Base-by-base conservation (phyloP, 768 basidiomycete species). In the Omphalotus guepiniiformis region DNA sequence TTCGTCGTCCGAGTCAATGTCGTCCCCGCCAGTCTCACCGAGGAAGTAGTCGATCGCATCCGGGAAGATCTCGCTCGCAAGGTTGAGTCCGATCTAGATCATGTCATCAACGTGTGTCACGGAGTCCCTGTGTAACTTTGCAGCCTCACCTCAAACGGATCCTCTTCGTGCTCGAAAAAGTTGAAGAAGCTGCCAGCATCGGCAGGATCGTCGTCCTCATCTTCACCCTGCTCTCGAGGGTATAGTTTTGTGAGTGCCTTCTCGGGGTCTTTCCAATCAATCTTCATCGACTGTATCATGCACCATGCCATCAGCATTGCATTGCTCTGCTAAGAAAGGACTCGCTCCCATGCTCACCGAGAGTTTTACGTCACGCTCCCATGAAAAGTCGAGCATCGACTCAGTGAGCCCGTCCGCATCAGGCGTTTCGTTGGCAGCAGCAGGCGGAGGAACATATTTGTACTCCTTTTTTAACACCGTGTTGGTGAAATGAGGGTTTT, bases 101-200 rank as follows among this genome's bases (percentile, higher is more conserved):
- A 39, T 27, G 21, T 16, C 49, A 8, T 28, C 19, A 27, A 25
- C n/a, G 16, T 30, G 23, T 37, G 32, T 35, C 12, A 45, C 8
- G n/a, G 2, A 45, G 22, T 9, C 30, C 2, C 22, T 26, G 34
- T 7, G 23, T 9, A n/a, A 2, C 15, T 9, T 38, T 22, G n/a
- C 6, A 13, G 5, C 66, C 79, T 69, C 61, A 89, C 89, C 53
- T 89, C 85, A 51, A 72, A 77, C 12, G 78, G 75, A 59, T 91
- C 89, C 30, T 69, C 59, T 9, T 73, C 71, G 51, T 74, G 59
- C 65, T 87, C 89, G 52, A 93, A 91, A 60, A 86, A 85, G 69
- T 91, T 90, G 77, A 93, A 93, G 72, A 93, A 90, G 59, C 83
- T 88, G 47, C 90, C 90, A 40, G 75, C 66, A 40, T 93, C 90